Base-by-base conservation (phyloP, 306 rosid genomes). In the Rubus idaeus region DNA sequence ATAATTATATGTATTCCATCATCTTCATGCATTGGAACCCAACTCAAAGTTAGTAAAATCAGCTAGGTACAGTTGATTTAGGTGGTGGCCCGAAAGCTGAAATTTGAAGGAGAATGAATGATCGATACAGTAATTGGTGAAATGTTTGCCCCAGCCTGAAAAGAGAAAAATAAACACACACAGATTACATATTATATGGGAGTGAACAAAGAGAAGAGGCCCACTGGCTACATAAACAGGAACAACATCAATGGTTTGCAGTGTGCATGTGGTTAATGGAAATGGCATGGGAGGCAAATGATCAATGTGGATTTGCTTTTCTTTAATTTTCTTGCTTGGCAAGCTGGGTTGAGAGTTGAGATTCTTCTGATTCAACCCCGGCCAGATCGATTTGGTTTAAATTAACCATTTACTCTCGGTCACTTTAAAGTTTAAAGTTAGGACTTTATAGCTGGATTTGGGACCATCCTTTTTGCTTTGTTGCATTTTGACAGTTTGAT, bases 201-300 rank as follows among this genome's bases (percentile, higher is more conserved):
- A 57, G 21, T 56, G 68, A 57, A 75, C 78, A 73, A 81, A 81
- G 84, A 5, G 77, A 80, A 75, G 4, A 67, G 88, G 77, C 77
- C 94, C 91, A 61, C n/a, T 30, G 67, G 44, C 42, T 16, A 85
- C 90, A 75, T 75, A 44, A 21, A 42, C 30, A 74, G 90, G 78
- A 87, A 70, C 80, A 84, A 71, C 91, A 90, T 92, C 89, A 92
- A 87, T 83, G 84, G 85, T 78, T 37, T 57, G 44, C 67, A 61
- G 67, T 12, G 20, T 61, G 67, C 67, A 61, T 73, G 68, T 58
- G 68, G 74, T 68, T 9, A 45, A 81, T 85, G 89, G 86, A 73
- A 88, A 73, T 81, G 91, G 87, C 89, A 85, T 87, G 91, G 87
- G 88, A 80, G 78, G 86, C 87, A 84, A 23, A 61, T 61, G 41